Percentiles rank a stretch among this genome's conserved stretches.
Evolutionary conservation across 1,139 yeast genomes (phyloP).

Genomic region (Starmera stellimalicola): DNA sequence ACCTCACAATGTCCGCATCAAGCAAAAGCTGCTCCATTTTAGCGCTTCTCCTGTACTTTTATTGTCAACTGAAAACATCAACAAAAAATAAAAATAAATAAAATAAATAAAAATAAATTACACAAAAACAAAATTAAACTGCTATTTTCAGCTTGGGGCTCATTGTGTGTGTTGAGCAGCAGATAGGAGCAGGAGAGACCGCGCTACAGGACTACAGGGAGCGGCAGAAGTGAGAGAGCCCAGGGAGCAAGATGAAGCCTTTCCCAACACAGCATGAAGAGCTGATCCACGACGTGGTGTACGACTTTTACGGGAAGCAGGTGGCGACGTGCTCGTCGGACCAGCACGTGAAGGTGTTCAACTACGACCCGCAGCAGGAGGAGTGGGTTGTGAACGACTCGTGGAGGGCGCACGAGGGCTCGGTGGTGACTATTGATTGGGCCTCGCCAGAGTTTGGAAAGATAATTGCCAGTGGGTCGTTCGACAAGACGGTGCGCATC

Average conservation of each 20-base stretch:
- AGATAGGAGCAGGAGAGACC: no score
- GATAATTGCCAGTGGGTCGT: conserved; percentile 78
- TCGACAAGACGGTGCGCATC: conserved; percentile 77
- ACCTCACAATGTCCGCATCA: background rate
- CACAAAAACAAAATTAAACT: background rate
- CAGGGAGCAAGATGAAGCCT: conserved; percentile 51
- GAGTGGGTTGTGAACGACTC: conserved; percentile 78
- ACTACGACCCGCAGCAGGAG: conserved; percentile 42
- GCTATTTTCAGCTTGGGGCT: no score
- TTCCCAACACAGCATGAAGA: conserved; percentile 89
- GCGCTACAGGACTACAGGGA: no score
- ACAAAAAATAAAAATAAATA: background rate
- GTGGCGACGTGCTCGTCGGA: conserved; percentile 91
- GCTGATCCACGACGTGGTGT: conserved; percentile 77
- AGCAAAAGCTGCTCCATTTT: background rate
- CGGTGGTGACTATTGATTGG: conserved; percentile 77
- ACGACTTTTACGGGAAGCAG: conserved; percentile 83
- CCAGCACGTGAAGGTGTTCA: conserved; percentile 84
- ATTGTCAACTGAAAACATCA: background rate
- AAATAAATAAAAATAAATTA: background rate
- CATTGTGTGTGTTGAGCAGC: no score
- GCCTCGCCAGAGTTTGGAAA: conserved; percentile 93
- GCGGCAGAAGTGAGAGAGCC: no score
- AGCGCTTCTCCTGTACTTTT: background rate
- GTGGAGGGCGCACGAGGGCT: conserved; percentile 94